phyloP scores from a whole-genome alignment of 1,139 yeast genomes.

The Nakaseomyces kungkrabaensis region DNA sequence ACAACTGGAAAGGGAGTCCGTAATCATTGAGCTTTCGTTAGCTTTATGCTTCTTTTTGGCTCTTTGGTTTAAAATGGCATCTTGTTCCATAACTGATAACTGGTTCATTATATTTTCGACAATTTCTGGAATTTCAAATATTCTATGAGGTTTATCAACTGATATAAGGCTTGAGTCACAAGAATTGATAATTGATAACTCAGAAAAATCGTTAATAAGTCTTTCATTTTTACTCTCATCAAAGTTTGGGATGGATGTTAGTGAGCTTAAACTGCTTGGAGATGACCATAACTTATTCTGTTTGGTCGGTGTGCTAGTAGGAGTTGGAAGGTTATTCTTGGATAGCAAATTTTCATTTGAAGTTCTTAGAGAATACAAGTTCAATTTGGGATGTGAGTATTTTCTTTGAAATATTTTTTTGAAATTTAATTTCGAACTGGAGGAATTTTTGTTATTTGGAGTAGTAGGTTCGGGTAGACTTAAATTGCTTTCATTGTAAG shows the following conservation, averaged over 20 bases:
- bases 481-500: neutral
- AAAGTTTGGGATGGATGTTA: neutral
- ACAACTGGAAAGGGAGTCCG: slow-evolving; percentile 40
- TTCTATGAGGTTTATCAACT: slow-evolving; percentile 31
- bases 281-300: neutral
- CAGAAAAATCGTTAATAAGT: slow-evolving; percentile 6
- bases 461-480: neutral
- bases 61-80: slow-evolving; percentile 28
- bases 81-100: slow-evolving; percentile 45
- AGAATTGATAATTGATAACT: slow-evolving; percentile 8
- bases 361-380: neutral
- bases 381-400: neutral
- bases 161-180: slow-evolving; percentile 4
- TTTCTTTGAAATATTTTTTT: slow-evolving; percentile 2
- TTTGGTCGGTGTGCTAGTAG: neutral
- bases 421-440: neutral
- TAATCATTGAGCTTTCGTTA: neutral
- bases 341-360: neutral
- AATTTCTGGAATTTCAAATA: slow-evolving; percentile 72
- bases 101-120: slow-evolving; percentile 48
- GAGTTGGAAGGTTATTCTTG: neutral
- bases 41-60: neutral
- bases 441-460: neutral
- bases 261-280: neutral
- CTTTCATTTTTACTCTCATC: neutral